These are phyloP conservation scores for Aspergillus indologenus DNA, from an alignment of 495 filamentous ascomycete species.

Conservation along the genomic window DNA sequence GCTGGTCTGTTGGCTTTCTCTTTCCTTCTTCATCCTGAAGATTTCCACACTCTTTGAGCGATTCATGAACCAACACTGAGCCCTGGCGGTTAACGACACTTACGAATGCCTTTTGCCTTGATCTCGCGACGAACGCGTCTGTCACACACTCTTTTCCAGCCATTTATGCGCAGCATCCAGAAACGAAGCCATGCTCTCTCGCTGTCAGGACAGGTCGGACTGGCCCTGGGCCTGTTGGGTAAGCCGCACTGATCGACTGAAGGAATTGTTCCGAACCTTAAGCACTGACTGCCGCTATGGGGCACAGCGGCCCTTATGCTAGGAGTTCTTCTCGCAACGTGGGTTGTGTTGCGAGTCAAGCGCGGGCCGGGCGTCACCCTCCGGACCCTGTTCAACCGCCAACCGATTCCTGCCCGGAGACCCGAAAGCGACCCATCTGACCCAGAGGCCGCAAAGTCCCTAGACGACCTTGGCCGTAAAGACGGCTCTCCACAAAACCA, in stretches of 20 bases:
- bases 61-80: not conserved
- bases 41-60: not conserved
- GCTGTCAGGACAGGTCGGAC: not conserved
- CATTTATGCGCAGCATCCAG: not conserved
- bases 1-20: constrained; percentile 2
- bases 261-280: not conserved
- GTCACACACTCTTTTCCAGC: not conserved
- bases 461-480: not conserved
- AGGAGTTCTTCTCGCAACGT: not conserved
- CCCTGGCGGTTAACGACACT: not conserved
- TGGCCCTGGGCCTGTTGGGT: not conserved
- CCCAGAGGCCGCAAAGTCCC: not conserved
- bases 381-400: not conserved
- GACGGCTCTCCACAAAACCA: not conserved
- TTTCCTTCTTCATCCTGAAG: not conserved
- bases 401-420: not conserved
- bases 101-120: not conserved
- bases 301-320: constrained; percentile 4
- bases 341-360: constrained; percentile 4
- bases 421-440: not conserved
- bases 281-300: not conserved
- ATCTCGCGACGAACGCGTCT: not conserved
- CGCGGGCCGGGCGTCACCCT: constrained; percentile 4
- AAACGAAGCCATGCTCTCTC: not conserved
- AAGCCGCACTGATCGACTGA: not conserved